Base-by-base conservation (phyloP, 1,284 basidiomycete species). In the Ustanciosporium gigantosporum region DNA sequence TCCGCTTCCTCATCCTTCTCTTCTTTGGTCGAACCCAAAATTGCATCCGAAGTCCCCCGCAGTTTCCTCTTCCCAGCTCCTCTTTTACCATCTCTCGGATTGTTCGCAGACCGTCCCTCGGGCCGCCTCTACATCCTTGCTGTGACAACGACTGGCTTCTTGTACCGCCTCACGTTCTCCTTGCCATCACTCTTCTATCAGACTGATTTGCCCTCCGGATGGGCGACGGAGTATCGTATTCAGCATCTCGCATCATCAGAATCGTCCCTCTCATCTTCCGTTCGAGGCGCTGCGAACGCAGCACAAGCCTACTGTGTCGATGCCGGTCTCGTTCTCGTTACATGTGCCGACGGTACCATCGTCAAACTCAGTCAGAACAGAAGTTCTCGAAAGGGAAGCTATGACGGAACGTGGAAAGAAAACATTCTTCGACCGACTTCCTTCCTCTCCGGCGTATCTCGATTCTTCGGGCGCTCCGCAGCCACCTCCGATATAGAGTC, bases 371-470 rank as follows among this genome's bases (percentile, higher is more conserved):
- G 53, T 31, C 62, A 66, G 42, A 25, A 37, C n/a, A n/a, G 32
- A 23, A 43, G 36, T 14, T 44, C 25, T 1, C 37, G 49, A 24
- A 62, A 38, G 21, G 49, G 44, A 22, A 21, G 29, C 15, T 61
- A 57, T 27, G 60, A 51, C 7, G 55, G 55, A 19, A 34, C 55
- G 11, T 73, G 70, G 70, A 58, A 49, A 38, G 70, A 73, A 43
- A 53, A 36, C 5, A 40, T 59, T 5, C 35, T 73, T 6, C 53
- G 68, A 25, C 68, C 70, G 4, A 58, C 66, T 3, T 67, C 68
- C 2, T 74, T 74, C 55, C 53, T 71, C n/a, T 61, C 48, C 6
- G 62, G 64, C 21, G 47, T 74, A n/a, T 69, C 69, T 23, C 64
- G 73, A 24, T 61, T 70, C 48, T 66, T 71, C 32, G 50, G 55